phyloP scores from a whole-genome alignment of 1,139 yeast genomes.

The Diutina mesorugosa region DNA sequence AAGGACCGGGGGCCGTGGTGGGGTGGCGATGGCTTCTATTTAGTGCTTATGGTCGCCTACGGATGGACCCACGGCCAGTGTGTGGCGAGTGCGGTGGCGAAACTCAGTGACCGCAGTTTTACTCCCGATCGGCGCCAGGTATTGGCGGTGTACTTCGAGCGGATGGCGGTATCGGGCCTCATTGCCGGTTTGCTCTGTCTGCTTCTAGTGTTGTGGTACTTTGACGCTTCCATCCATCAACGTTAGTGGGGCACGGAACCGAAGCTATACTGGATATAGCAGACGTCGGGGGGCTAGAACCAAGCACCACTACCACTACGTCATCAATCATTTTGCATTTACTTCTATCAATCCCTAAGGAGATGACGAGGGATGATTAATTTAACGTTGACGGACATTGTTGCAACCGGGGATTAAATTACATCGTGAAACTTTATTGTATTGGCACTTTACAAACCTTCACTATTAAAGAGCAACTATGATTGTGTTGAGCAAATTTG shows the following conservation, averaged over 20 bases:
- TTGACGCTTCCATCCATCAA: background rate
- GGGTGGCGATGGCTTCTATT: background rate
- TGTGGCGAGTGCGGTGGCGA: background rate
- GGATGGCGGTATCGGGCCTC: background rate
- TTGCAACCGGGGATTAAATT: too few species aligned
- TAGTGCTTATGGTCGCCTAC: background rate
- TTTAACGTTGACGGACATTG: too few species aligned
- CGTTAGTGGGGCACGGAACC: background rate
- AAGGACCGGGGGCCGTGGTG: background rate
- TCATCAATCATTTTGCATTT: too few species aligned
- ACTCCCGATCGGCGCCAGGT: background rate
- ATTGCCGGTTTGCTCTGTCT: background rate
- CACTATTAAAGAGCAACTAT: too few species aligned
- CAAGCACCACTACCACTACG: too few species aligned
- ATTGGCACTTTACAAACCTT: too few species aligned
- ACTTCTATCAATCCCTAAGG: too few species aligned
- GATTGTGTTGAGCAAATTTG: too few species aligned
- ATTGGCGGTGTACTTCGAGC: background rate
- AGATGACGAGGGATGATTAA: too few species aligned
- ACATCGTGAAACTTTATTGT: too few species aligned
- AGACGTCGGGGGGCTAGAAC: background rate
- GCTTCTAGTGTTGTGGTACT: background rate
- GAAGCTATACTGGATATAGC: background rate
- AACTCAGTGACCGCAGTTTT: background rate
- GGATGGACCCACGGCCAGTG: background rate